Evolutionary conservation across 1,139 yeast species (phyloP).

Genomic region (Citeromyces hawaiiensis): DNA sequence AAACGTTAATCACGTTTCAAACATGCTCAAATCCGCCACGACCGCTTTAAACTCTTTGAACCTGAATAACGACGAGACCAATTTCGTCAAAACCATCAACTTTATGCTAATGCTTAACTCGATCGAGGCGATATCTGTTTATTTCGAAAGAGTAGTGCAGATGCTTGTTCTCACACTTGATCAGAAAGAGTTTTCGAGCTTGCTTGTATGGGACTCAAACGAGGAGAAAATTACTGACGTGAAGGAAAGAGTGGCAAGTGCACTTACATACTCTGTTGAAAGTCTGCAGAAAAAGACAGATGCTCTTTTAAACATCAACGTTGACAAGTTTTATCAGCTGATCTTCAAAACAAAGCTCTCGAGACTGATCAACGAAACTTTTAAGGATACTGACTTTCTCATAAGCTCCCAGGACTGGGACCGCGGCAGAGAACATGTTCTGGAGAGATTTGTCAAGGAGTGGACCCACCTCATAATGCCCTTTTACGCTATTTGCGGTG

Average conservation of each 20-base stretch:
- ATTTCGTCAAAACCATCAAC: conserved; percentile 26
- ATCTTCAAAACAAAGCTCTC: conserved; percentile 37
- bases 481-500: conserved; percentile 44
- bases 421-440: conserved; percentile 20
- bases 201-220: conserved; percentile 16
- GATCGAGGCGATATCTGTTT: conserved; percentile 41
- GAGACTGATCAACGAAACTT: conserved; percentile 35
- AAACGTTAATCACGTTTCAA: not conserved
- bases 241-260: conserved; percentile 6
- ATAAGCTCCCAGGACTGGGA: conserved; percentile 13
- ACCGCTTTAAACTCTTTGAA: conserved; percentile 17
- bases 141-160: conserved; percentile 32
- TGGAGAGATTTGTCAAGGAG: conserved; percentile 32
- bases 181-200: conserved; percentile 8
- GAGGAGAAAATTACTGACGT: conserved; percentile 10
- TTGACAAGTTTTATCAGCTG: conserved; percentile 44
- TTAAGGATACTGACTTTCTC: conserved; percentile 38
- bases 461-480: conserved; percentile 63
- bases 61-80: conserved; percentile 17
- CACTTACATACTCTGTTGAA: not conserved
- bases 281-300: not conserved
- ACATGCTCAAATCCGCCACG: conserved; percentile 12
- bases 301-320: not conserved
- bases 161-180: conserved; percentile 7
- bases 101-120: conserved; percentile 49